phyloP scores from a whole-genome alignment of 1,284 basidiomycete species.

The Cryptococcus sp. region DNA sequence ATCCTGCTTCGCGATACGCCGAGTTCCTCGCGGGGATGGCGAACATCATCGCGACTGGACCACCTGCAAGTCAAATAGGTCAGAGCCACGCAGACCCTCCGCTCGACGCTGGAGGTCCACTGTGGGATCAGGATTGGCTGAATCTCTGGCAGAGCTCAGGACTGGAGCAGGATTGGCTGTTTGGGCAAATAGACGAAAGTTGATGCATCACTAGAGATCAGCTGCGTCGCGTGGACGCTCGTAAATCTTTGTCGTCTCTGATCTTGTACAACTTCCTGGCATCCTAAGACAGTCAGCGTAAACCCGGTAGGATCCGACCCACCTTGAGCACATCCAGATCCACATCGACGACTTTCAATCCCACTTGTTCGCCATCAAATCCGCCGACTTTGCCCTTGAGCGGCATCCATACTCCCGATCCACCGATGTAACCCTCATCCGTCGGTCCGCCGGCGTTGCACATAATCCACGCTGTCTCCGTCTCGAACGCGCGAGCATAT shows the following conservation, averaged over 20 bases:
- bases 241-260: slow-evolving; percentile 9
- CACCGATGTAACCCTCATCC: slow-evolving; percentile 37
- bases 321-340: slow-evolving; percentile 31
- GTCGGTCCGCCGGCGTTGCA: slow-evolving; percentile 37
- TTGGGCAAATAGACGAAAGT: slow-evolving; percentile 5
- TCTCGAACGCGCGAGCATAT: slow-evolving; percentile 36
- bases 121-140: slow-evolving; percentile 12
- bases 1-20: slow-evolving; percentile 17
- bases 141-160: slow-evolving; percentile 14
- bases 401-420: slow-evolving; percentile 36
- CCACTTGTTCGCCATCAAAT: slow-evolving; percentile 13
- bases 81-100: not conserved
- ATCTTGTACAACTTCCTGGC: slow-evolving; percentile 40
- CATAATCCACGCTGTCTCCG: slow-evolving; percentile 40
- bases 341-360: slow-evolving; percentile 23
- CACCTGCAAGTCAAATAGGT: not conserved
- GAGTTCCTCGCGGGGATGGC: slow-evolving; percentile 16
- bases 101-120: not conserved
- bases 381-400: slow-evolving; percentile 31
- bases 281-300: slow-evolving; percentile 10
- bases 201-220: not conserved
- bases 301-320: slow-evolving; percentile 2
- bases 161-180: slow-evolving; percentile 13
- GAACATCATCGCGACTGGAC: slow-evolving; percentile 6
- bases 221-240: not conserved